Evolutionary conservation across 2,329 filamentous ascomycete species (phyloP).

Genomic region (Colletotrichum ledebouriae): DNA sequence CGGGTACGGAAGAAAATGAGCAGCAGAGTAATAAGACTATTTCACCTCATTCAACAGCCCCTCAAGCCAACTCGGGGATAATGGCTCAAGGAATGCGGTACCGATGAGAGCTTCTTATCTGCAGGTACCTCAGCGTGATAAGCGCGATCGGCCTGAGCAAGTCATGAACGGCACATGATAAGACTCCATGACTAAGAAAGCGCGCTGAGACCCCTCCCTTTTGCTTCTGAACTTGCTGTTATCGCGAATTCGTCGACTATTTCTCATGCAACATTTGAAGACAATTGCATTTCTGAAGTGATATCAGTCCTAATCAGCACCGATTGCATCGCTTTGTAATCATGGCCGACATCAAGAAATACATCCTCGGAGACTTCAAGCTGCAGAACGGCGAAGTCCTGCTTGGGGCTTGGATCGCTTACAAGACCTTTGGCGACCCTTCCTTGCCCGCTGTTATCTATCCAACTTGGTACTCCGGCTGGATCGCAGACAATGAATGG

Average conservation of each 20-base stretch:
- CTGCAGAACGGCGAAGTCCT: slow-evolving; percentile 75
- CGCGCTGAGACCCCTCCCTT: background rate
- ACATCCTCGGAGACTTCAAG: slow-evolving; percentile 73
- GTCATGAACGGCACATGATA: slow-evolving; percentile 16
- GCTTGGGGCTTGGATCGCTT: slow-evolving; percentile 76
- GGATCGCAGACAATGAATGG: slow-evolving; percentile 81
- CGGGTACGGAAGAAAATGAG: no score
- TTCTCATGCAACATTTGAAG: no score
- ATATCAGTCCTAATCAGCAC: no score
- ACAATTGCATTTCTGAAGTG: background rate
- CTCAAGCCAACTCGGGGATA: no score
- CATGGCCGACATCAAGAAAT: slow-evolving; percentile 56
- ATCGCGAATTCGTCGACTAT: no score
- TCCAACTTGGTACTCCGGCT: slow-evolving; percentile 77
- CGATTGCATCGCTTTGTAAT: no score
- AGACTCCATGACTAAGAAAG: slow-evolving; percentile 22
- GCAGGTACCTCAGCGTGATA: background rate
- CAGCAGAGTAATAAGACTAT: no score
- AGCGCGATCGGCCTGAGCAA: slow-evolving; percentile 4
- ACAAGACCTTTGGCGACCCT: slow-evolving; percentile 79
- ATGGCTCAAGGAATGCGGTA: no score
- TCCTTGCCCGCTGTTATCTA: slow-evolving; percentile 78
- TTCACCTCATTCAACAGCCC: no score
- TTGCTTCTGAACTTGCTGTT: no score
- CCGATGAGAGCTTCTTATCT: background rate